Evolutionary conservation across 2,329 filamentous ascomycete genomes (phyloP).

Genomic region (Polytolypa hystricis): DNA sequence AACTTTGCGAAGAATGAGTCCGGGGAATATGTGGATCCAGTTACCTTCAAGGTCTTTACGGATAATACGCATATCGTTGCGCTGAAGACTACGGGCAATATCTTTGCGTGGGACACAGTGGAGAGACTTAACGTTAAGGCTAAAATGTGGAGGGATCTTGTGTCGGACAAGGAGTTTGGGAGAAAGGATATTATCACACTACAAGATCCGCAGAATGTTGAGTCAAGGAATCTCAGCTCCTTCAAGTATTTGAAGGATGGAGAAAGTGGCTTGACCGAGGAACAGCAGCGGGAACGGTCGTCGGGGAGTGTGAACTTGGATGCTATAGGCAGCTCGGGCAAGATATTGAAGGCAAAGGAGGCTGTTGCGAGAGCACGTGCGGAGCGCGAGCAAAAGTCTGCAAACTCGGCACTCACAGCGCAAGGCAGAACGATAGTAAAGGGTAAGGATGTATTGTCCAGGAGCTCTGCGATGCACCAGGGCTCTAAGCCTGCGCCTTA

Average conservation of each 20-base stretch:
- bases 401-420: constrained; percentile 37
- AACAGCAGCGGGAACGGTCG: constrained; percentile 55
- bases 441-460: constrained; percentile 5
- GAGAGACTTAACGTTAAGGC: constrained; percentile 92
- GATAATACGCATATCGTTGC: constrained; percentile 97
- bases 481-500: constrained; percentile 43
- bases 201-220: constrained; percentile 87
- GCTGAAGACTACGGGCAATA: constrained; percentile 76
- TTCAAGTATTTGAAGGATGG: constrained; percentile 89
- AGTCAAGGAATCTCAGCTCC: constrained; percentile 66
- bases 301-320: constrained; percentile 61
- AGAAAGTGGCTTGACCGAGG: constrained; percentile 53
- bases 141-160: constrained; percentile 87
- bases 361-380: constrained; percentile 83
- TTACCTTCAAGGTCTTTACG: constrained; percentile 95
- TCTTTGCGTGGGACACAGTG: constrained; percentile 92
- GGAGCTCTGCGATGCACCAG: constrained; percentile 16
- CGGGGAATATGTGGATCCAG: constrained; percentile 85
- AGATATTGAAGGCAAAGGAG: constrained; percentile 83
- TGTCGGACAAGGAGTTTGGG: constrained; percentile 76
- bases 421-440: too few relatives aligned
- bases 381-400: constrained; percentile 52
- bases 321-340: constrained; percentile 66
- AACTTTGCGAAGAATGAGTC: constrained; percentile 88
- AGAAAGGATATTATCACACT: constrained; percentile 90